Evolutionary conservation across 2,329 filamentous ascomycete genomes (phyloP), one percentile per base, ranked within the genome.

Genomic region (Ploettnerulaceae sp.): DNA sequence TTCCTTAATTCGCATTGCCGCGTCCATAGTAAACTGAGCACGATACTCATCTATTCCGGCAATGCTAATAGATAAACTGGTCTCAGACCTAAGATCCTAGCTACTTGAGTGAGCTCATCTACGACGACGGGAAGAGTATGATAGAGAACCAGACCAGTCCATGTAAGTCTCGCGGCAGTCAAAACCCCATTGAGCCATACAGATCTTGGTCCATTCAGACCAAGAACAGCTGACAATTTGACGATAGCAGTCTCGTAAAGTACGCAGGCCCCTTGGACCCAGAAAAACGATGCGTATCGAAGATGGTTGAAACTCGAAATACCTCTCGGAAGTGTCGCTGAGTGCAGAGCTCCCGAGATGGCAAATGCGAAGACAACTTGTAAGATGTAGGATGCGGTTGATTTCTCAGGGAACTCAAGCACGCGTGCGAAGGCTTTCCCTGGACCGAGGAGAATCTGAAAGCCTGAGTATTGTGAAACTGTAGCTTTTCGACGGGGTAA

Each of bases 181-280:
- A 47, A 25, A 11, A 12, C 36, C 7, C 17, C 14, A 14, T 24
- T 25, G 2, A 5, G 5, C 32, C 31, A 33, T 1, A 15, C n/a
- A 5, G 45, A 12, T 14, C 31, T 41, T 7, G 28, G 32, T 5
- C 17, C 22, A 14, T n/a, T 20, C 4, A 31, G 15, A 7, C 17
- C 45, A 18, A 34, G 22, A 21, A n/a, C n/a, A 11, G 22, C 41
- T 6, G 20, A 17, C 8, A 18, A 24, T 17, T 38, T 42, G n/a
- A 44, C 43, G 8, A 47, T 7, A 22, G 40, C 11, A 7, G 47
- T 39, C 25, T 52, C 49, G 14, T 25, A 29, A 9, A 52, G 25
- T 3, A 48, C 49, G 24, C 36, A 52, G 17, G 32, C 41, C 22
- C 46, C 49, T 7, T 52, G 49, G 8, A 52, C 40, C 51, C 51